Base-by-base conservation (phyloP, 2,329 filamentous ascomycete species). In the Simplicillium aogashimaense region DNA sequence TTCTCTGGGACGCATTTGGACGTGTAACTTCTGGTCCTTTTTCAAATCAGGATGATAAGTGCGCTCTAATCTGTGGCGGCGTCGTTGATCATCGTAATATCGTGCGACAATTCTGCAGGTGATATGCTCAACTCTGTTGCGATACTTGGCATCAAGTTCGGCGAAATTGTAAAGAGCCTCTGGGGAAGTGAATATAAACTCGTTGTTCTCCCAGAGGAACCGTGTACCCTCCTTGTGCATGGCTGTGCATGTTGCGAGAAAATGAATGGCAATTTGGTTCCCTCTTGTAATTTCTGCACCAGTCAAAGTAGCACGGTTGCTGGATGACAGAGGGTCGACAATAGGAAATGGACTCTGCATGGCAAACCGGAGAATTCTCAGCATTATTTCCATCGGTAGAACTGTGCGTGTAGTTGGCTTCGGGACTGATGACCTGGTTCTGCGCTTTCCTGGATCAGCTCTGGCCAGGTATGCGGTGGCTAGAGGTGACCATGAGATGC, bases 171-270 rank as follows among this genome's bases (percentile, higher is more conserved):
- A 63, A 5, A 78, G 54, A 3, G 70, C 61, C 30, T 66, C 60
- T 18, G 65, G 65, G n/a, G 61, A 68, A 0, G 74, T 78, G 54
- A 78, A 78, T 17, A 66, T 54, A 46, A 77, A 77, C 1, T 56
- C 55, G 50, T 78, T 78, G 38, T 62, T 67, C 17, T 61, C 56
- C 69, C 74, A 75, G 10, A 78, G 46, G 37, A 66, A 60, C 14
- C 60, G 64, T 12, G 56, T 66, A 29, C 72, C 74, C 48, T 78
- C 74, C 3, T 55, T 47, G 29, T 67, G 50, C 43, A 73, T 69
- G 13, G 67, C 65, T 47, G 56, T 70, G 53, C 68, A 75, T 3
- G 72, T 72, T 4, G 64, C 61, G 3, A 78, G 56, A 38, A 75
- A 69, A 47, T 73, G 62, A 36, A 76, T 72, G 40, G 72, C 67